phyloP scores from a whole-genome alignment of 495 filamentous ascomycete species.

The Lentithecium fluviatile region DNA sequence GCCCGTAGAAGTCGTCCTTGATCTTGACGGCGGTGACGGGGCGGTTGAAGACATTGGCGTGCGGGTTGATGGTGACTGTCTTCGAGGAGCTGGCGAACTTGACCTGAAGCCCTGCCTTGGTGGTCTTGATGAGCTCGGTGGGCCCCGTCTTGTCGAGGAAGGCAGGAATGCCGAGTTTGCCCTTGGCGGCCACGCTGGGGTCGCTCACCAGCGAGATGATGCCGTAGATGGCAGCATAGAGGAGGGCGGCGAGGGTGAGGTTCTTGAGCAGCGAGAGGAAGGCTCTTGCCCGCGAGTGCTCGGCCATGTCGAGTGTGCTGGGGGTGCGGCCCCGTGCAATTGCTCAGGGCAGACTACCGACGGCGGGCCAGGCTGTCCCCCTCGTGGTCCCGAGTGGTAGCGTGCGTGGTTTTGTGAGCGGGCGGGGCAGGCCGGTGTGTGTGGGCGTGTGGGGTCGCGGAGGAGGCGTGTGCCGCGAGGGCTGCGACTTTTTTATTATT shows the following conservation, averaged over 20 bases:
- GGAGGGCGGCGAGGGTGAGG: conserved; percentile 31
- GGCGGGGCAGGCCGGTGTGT: conserved; percentile 1
- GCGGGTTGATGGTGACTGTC: conserved; percentile 45
- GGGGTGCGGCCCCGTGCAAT: conserved; percentile 7
- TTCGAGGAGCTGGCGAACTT: conserved; percentile 38
- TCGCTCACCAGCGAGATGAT: conserved; percentile 30
- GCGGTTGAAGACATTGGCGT: conserved; percentile 51
- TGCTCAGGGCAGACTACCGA: not conserved
- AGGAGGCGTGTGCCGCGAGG: not conserved
- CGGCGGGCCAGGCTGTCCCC: conserved; percentile 2
- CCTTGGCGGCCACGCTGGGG: conserved; percentile 27
- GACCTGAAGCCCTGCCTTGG: conserved; percentile 38
- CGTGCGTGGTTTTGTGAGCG: not conserved
- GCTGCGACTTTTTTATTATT: too few species aligned
- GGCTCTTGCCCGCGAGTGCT: conserved; percentile 20
- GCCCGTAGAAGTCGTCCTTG: conserved; percentile 54
- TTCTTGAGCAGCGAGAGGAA: conserved; percentile 36
- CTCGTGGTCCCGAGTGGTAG: not conserved
- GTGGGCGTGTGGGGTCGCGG: not conserved
- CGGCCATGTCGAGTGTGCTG: conserved; percentile 24
- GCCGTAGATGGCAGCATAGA: conserved; percentile 36
- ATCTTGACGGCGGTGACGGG: conserved; percentile 49
- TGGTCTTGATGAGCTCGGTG: conserved; percentile 39
- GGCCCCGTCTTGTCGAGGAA: conserved; percentile 39
- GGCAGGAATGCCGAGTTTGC: conserved; percentile 38